Base-by-base conservation (phyloP, 176 grass and related monocot genomes). In the Rhynchospora tenuis region DNA sequence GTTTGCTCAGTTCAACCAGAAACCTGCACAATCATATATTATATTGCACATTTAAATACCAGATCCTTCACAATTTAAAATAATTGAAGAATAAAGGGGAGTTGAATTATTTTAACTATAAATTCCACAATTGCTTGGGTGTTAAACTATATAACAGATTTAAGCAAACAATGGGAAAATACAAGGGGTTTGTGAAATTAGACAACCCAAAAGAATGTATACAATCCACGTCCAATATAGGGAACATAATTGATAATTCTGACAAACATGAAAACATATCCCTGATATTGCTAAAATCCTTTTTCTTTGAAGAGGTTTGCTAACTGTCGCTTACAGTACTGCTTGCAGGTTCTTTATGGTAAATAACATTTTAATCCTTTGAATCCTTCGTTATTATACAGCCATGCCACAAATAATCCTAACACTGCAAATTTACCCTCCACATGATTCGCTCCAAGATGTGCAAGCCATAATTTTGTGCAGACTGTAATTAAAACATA, bases 1-100 rank as follows among this genome's bases (percentile, higher is more conserved):
- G 23, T 73, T 48, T 73, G 69, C 43, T 73, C n/a, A 48, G 69
- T 48, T 47, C 44, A 73, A 48, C 9, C 69, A 3, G 20, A 73
- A 26, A 73, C 69, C 15, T 73, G 69, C 69, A 73, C 23, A 73
- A 65, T 73, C 69, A 73, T n/a, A 48, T 24, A 48, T 73, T 10
- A 73, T 13, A 43, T 73, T 22, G 44, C 69, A 47, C 44, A 9
- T 50, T 19, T 48, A 73, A 50, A 24, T 17, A 73, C 20, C 17
- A 14, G 47, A 47, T 14, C 20, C n/a, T 73, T 20, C 31, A 70
- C 38, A 45, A 20, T 44, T 1, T 10, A 44, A 16, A 70, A 43
- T 15, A 70, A n/a, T 70, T 10, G 3, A 38, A 38, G 33, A 38
- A 38, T 38, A 38, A 4, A 38, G 33, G 33, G 33, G 33, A 38